Base-by-base conservation (phyloP, 164 flowering plant species). In the Tetrastigma voinierianum region DNA sequence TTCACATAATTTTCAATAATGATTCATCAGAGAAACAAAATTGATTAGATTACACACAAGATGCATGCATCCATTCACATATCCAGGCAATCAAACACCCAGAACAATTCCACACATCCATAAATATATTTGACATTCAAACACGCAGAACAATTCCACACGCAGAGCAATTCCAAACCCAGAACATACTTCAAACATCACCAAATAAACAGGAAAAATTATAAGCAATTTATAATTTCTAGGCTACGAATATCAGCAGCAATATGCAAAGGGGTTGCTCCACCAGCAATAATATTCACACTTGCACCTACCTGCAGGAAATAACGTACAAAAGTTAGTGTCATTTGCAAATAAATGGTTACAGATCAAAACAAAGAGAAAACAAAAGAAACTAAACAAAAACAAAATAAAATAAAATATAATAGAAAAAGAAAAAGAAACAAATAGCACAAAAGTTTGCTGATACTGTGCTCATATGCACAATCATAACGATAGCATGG, bases 221-320 rank as follows among this genome's bases (percentile, higher is more conserved):
- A 58, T 64, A 96, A 83, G 75, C 91, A 84, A 55, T 76, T 81
- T 49, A 93, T 75, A 20, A 93, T 78, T 59, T 88, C 95, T 16
- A 61, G 46, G 77, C 64, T 82, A 59, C 97, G 98, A 78, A 40
- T 70, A 79, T 93, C 93, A 72, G 98, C 95, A 69, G 99, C 98
- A 62, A 93, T 84, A 73, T 88, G 98, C 79, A 96, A 76, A 64
- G 99, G 91, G 44, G 97, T 91, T 55, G 93, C 95, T 63, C 97
- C 98, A 72, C 98, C 99, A 61, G 93, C 95, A 75, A 64, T 70
- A 72, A 88, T 64, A 72, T 96, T 93, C 52, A 82, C 86, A 63
- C 82, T 78, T 45, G 90, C 98, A 75, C 96, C 97, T 44, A 90
- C 98, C 99, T 96, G 72, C 44, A 74, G 13, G 56, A 51, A 67